A percentile compares a stretch with the other conserved stretches of the same genome.
Conservation (phyloP, 108 stramenopile species). For the Fragilaria radians region DNA sequence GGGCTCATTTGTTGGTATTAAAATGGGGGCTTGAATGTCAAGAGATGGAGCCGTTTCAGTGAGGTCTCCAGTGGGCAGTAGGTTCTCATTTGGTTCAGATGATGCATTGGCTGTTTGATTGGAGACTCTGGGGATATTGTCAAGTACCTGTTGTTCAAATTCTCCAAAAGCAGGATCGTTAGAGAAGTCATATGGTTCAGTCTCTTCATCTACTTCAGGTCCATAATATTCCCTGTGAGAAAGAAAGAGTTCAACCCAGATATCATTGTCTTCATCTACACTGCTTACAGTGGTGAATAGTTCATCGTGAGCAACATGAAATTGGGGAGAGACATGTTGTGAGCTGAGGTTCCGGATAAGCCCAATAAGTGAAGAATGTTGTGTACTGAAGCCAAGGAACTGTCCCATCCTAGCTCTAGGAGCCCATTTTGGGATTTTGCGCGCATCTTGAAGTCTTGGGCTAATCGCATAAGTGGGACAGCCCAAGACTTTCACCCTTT, state of each 20-base stretch:
- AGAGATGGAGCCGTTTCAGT: no score
- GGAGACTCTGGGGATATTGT: no score
- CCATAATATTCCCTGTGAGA: no score
- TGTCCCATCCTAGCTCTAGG: conserved; percentile 25
- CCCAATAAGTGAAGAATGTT: conserved; percentile 35
- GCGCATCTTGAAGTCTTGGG: conserved; percentile 12
- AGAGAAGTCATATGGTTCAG: no score
- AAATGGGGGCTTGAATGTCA: no score
- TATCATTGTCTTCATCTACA: neutral
- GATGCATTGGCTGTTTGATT: no score
- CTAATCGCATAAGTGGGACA: conserved; percentile 15
- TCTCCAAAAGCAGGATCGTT: no score
- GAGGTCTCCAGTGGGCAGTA: no score
- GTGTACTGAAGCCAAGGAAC: conserved; percentile 33
- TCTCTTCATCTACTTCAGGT: no score
- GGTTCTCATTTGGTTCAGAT: no score
- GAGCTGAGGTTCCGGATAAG: conserved; percentile 33
- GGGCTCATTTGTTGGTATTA: no score
- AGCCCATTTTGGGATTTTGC: conserved; percentile 36
- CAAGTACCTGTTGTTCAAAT: no score
- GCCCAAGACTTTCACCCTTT: conserved; percentile 1
- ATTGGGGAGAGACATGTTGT: conserved; percentile 29
- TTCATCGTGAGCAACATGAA: conserved; percentile 45
- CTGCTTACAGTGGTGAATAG: conserved; percentile 19
- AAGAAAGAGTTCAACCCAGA: neutral